phyloP scores from a whole-genome alignment of 2,329 filamentous ascomycete species.

The Aspergillaceae sp. region DNA sequence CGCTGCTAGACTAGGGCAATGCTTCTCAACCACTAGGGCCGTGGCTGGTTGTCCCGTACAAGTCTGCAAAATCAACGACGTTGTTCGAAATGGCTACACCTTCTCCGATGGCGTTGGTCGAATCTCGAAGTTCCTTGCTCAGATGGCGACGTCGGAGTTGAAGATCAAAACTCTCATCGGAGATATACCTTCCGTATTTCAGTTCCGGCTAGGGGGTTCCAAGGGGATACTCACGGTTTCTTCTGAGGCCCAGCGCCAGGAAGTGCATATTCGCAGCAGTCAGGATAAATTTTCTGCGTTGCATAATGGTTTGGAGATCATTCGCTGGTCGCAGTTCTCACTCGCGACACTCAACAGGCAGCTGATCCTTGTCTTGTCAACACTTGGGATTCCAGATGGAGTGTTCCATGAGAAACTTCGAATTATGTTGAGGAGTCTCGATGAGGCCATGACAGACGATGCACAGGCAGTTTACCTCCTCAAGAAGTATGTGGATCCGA shows the following conservation, averaged over 20 bases:
- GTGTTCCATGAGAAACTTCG: constrained; percentile 62
- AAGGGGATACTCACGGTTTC: constrained; percentile 82
- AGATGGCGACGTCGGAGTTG: constrained; percentile 64
- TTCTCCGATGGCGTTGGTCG: constrained; percentile 94
- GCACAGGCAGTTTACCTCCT: constrained; percentile 59
- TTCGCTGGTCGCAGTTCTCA: constrained; percentile 67
- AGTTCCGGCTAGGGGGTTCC: constrained; percentile 85
- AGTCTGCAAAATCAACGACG: constrained; percentile 56
- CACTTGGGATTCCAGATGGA: constrained; percentile 60
- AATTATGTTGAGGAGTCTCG: constrained; percentile 58
- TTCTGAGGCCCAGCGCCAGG: constrained; percentile 54
- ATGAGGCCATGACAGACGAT: constrained; percentile 60
- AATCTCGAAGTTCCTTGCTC: constrained; percentile 70
- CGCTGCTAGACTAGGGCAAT: constrained; percentile 82
- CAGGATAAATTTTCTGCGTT: constrained; percentile 76
- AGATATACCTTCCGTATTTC: constrained; percentile 68
- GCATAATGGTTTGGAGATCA: constrained; percentile 72
- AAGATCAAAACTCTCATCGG: constrained; percentile 46
- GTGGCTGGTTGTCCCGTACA: constrained; percentile 56
- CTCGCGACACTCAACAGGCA: constrained; percentile 81
- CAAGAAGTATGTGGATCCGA: constrained; percentile 71
- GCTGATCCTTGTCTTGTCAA: constrained; percentile 74
- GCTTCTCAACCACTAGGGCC: constrained; percentile 84
- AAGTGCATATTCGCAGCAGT: constrained; percentile 71
- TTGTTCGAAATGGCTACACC: constrained; percentile 57